Conservation (phyloP, 169 alveolate species). For the Plasmodium relictum region DNA sequence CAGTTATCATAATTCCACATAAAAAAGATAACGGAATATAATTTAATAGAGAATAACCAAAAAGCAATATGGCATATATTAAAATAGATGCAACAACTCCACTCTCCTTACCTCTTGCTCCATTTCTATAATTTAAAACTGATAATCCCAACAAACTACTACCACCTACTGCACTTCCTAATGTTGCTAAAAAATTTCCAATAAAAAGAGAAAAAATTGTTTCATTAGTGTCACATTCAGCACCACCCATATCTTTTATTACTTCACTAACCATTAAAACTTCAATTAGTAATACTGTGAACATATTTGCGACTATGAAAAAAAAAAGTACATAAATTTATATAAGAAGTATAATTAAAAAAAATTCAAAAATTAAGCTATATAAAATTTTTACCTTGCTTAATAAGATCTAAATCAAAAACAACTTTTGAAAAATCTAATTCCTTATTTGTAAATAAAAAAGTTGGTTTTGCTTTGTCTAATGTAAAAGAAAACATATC, state of each 20-base stretch:
- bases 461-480: slow-evolving; percentile 81
- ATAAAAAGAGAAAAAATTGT: slow-evolving; percentile 85
- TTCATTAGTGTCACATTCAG: slow-evolving; percentile 84
- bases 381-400: slow-evolving; percentile 30
- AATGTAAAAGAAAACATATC: slow-evolving; percentile 82
- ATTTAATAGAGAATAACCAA: slow-evolving; percentile 85
- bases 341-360: background rate
- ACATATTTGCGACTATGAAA: slow-evolving; percentile 55
- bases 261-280: slow-evolving; percentile 86
- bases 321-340: background rate
- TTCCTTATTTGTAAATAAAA: slow-evolving; percentile 73
- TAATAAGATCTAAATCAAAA: slow-evolving; percentile 77
- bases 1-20: slow-evolving; percentile 89
- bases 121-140: slow-evolving; percentile 86
- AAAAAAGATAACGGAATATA: slow-evolving; percentile 88
- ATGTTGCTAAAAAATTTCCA: slow-evolving; percentile 81
- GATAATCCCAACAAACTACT: slow-evolving; percentile 89
- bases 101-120: slow-evolving; percentile 88
- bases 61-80: slow-evolving; percentile 82
- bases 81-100: slow-evolving; percentile 82
- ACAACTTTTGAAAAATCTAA: slow-evolving; percentile 68
- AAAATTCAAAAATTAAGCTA: background rate
- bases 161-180: slow-evolving; percentile 88
- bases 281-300: slow-evolving; percentile 82
- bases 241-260: slow-evolving; percentile 85